Conservation (phyloP, 495 filamentous ascomycete genomes). For the Penicillium subrubescens region DNA sequence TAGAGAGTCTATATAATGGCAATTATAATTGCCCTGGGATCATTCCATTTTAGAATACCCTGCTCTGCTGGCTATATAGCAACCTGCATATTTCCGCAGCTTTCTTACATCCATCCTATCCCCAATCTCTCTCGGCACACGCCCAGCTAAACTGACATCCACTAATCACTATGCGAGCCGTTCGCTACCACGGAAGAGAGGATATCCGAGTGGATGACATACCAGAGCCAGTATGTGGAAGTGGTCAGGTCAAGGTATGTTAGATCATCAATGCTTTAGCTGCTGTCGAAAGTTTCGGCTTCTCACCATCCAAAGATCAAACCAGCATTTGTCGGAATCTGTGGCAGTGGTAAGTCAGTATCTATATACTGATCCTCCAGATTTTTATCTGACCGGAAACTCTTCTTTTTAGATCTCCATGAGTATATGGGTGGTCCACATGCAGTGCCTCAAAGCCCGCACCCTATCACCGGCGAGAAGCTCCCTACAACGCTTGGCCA, state of each 20-base stretch:
- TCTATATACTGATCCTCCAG: background rate
- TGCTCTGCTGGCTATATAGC: background rate
- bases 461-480: slow-evolving; percentile 58
- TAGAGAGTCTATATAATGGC: background rate
- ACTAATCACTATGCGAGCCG: slow-evolving; percentile 42
- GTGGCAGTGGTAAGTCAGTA: slow-evolving; percentile 32
- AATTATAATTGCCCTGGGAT: background rate
- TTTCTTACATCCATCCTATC: background rate
- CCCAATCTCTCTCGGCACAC: background rate
- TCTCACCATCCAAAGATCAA: slow-evolving; percentile 25
- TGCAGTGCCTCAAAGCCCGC: slow-evolving; percentile 57
- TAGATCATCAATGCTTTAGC: background rate
- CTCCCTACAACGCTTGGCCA: slow-evolving; percentile 63
- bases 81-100: background rate
- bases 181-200: slow-evolving; percentile 43
- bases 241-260: slow-evolving; percentile 44
- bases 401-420: slow-evolving; percentile 51
- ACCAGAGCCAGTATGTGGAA: slow-evolving; percentile 40
- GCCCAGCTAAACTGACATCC: background rate
- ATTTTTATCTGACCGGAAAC: background rate
- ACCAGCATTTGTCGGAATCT: slow-evolving; percentile 40
- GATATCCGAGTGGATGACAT: slow-evolving; percentile 47
- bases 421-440: slow-evolving; percentile 59
- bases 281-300: background rate
- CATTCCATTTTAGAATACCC: background rate